These are phyloP conservation scores for Penicillium bovifimosum DNA, from an alignment of 495 filamentous ascomycete genomes.

Conservation along the genomic window DNA sequence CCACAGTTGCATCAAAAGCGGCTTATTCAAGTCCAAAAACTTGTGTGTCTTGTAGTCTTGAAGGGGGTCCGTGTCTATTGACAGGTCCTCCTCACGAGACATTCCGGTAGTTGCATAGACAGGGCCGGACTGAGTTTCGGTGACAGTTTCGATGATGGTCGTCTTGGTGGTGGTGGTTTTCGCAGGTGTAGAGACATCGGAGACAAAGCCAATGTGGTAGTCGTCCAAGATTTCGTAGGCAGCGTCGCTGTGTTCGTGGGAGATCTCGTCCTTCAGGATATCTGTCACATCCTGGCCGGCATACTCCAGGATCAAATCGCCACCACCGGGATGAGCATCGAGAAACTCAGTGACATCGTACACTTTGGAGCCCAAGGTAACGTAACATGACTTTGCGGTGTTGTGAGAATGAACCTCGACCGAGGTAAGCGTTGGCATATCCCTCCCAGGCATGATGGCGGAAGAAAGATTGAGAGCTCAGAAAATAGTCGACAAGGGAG, in stretches of 20 bases:
- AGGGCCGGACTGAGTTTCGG: constrained; percentile 36
- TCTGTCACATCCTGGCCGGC: constrained; percentile 79
- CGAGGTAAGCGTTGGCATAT: constrained; percentile 70
- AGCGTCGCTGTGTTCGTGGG: constrained; percentile 79
- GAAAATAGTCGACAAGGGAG: neutral
- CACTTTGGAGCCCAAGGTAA: constrained; percentile 82
- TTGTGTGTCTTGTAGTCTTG: constrained; percentile 80
- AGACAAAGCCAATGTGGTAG: constrained; percentile 74
- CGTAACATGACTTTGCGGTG: constrained; percentile 80
- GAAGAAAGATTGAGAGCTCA: neutral
- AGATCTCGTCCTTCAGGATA: constrained; percentile 78
- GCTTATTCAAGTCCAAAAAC: constrained; percentile 85
- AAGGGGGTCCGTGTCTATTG: constrained; percentile 69
- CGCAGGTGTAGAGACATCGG: constrained; percentile 21
- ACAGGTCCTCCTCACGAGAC: constrained; percentile 79
- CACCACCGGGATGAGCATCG: constrained; percentile 83
- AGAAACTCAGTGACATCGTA: constrained; percentile 93
- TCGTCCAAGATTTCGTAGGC: constrained; percentile 92
- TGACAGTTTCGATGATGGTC: constrained; percentile 18
- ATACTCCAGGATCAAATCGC: constrained; percentile 82
- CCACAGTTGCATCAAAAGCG: constrained; percentile 88
- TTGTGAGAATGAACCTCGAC: constrained; percentile 80
- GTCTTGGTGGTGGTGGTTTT: constrained; percentile 12
- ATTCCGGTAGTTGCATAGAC: constrained; percentile 76
- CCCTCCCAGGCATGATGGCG: constrained; percentile 46